These are phyloP conservation scores for Coix lacrymajobi DNA, from an alignment of 176 grass and related monocot species.

Conservation along the genomic window DNA sequence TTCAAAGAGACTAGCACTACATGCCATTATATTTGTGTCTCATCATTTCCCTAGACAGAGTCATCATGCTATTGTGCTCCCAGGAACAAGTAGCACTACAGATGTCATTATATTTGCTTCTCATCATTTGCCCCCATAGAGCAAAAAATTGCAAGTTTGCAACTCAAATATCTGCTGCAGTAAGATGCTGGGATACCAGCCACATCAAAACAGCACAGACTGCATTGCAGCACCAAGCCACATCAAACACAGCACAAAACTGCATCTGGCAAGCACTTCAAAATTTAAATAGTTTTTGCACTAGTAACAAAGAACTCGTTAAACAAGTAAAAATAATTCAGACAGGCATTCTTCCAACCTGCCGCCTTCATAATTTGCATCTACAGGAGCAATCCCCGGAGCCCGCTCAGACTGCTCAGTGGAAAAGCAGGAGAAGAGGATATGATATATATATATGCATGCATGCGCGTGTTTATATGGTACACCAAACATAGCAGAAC, in stretches of 20 bases:
- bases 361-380: conserved; percentile 37
- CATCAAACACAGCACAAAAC: too few relatives aligned
- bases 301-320: background rate
- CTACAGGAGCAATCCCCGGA: conserved; percentile 14
- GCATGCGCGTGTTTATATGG: background rate
- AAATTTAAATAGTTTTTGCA: background rate
- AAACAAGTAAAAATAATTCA: background rate
- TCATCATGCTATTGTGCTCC: conserved; percentile 24
- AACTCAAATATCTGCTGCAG: background rate
- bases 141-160: background rate
- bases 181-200: background rate
- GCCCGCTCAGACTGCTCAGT: background rate
- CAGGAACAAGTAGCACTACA: background rate
- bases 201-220: background rate
- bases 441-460: background rate
- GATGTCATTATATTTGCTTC: conserved; percentile 35
- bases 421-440: background rate
- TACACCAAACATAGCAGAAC: background rate
- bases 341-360: background rate
- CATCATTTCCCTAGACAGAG: conserved; percentile 44
- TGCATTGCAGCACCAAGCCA: background rate
- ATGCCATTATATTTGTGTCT: too few relatives aligned
- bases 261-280: too few relatives aligned
- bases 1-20: background rate
- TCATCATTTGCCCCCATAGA: background rate